A percentile compares a stretch with the other conserved stretches of the same genome.
Evolutionary conservation across 2,329 filamentous ascomycete genomes (phyloP).

Genomic region (Sarocladium oryzae): DNA sequence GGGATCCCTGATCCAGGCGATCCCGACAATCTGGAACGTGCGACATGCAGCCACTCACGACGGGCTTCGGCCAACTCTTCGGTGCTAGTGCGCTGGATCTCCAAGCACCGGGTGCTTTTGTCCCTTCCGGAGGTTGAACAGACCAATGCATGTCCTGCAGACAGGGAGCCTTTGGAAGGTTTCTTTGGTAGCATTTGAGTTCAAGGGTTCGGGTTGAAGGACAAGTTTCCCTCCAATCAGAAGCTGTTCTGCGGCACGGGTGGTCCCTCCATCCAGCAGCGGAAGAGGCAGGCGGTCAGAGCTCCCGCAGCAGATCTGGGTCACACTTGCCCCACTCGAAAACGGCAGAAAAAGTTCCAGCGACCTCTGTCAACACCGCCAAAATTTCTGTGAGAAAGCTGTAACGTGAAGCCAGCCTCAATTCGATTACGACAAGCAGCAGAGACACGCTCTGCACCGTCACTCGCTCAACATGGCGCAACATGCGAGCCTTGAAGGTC

Average conservation of each 20-base stretch:
- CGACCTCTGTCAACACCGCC: conserved; percentile 11
- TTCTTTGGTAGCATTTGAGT: background rate
- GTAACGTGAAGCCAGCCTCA: background rate
- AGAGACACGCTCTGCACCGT: background rate
- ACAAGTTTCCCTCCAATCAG: background rate
- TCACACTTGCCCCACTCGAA: background rate
- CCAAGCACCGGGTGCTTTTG: background rate
- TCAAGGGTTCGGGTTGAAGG: background rate
- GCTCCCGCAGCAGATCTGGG: no score
- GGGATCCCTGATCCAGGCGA: background rate
- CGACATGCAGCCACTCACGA: background rate
- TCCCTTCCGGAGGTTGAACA: background rate
- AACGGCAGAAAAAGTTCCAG: conserved; percentile 8
- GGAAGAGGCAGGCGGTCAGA: background rate
- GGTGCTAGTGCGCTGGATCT: background rate
- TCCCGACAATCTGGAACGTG: background rate
- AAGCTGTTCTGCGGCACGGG: background rate
- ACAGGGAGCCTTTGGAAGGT: background rate
- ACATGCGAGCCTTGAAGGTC: conserved; percentile 52
- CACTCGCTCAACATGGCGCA: conserved; percentile 26
- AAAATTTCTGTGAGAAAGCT: conserved; percentile 12
- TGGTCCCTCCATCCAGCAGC: background rate
- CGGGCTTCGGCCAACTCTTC: background rate
- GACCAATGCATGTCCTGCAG: conserved; percentile 3
- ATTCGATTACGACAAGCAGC: background rate